These are phyloP conservation scores for Acidiella bohemica DNA, from an alignment of 495 filamentous ascomycete genomes.

Conservation along the genomic window DNA sequence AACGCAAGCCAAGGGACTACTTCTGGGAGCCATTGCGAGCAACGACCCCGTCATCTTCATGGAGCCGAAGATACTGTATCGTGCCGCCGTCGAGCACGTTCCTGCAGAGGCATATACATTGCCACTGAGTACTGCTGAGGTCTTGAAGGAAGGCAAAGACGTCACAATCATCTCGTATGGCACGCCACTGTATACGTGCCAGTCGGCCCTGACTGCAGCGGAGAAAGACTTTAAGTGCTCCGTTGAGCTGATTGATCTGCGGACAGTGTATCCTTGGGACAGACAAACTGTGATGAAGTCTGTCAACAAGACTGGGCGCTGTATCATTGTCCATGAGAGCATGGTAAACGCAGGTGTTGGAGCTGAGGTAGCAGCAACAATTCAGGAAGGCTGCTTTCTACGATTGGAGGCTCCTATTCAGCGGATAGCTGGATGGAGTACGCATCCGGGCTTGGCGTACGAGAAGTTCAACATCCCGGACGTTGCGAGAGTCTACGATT, in stretches of 20 bases:
- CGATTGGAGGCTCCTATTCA: slow-evolving; percentile 84
- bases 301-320: slow-evolving; percentile 79
- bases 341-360: slow-evolving; percentile 93
- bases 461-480: slow-evolving; percentile 74
- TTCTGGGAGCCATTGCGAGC: slow-evolving; percentile 62
- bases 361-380: slow-evolving; percentile 81
- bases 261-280: slow-evolving; percentile 94
- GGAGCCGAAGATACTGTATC: slow-evolving; percentile 93
- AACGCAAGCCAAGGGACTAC: slow-evolving; percentile 79
- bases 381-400: slow-evolving; percentile 81
- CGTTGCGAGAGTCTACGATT: slow-evolving; percentile 37
- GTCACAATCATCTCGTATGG: slow-evolving; percentile 86
- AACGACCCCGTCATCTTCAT: slow-evolving; percentile 91
- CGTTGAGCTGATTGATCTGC: slow-evolving; percentile 80
- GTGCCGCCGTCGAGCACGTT: slow-evolving; percentile 90
- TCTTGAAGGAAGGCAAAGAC: slow-evolving; percentile 71
- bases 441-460: slow-evolving; percentile 67
- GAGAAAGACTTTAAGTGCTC: slow-evolving; percentile 70
- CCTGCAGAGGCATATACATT: slow-evolving; percentile 70
- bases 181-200: slow-evolving; percentile 80
- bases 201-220: slow-evolving; percentile 60
- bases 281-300: slow-evolving; percentile 68
- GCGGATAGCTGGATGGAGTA: slow-evolving; percentile 83
- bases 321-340: slow-evolving; percentile 86
- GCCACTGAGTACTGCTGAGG: slow-evolving; percentile 77